These are phyloP conservation scores for Paraglomus occultum DNA, from an alignment of 192 early-diverging fungal species.

Conservation along the genomic window DNA sequence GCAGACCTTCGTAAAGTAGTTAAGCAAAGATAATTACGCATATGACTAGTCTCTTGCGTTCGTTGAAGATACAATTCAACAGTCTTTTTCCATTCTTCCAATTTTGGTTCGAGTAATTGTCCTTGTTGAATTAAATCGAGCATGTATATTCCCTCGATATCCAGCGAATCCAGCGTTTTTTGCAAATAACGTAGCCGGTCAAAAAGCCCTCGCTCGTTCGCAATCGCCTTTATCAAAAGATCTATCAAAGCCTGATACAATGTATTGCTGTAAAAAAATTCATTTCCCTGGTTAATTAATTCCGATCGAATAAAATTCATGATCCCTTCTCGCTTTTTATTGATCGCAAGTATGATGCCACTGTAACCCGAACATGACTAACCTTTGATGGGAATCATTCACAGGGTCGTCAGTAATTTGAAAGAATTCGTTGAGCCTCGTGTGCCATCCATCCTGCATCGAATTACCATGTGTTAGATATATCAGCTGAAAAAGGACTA, in stretches of 20 bases:
- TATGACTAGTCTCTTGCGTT: conserved; percentile 24
- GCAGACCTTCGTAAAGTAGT: not conserved
- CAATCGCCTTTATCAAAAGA: conserved; percentile 43
- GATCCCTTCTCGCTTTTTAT: no score
- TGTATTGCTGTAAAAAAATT: conserved; percentile 3
- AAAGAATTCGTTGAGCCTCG: not conserved
- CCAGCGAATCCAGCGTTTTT: conserved; percentile 50
- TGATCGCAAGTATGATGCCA: no score
- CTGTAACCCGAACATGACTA: no score
- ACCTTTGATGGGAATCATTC: no score
- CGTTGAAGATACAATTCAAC: conserved; percentile 39
- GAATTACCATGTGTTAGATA: not conserved
- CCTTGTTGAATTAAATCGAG: conserved; percentile 25
- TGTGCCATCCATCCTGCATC: conserved; percentile 4
- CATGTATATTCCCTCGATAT: conserved; percentile 52
- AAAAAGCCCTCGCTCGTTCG: conserved; percentile 48
- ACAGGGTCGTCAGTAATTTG: no score
- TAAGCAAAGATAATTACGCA: not conserved
- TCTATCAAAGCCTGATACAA: not conserved
- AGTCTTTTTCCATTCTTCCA: conserved; percentile 43
- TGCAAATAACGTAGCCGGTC: conserved; percentile 47
- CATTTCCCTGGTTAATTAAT: not conserved
- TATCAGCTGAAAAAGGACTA: not conserved
- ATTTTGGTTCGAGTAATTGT: conserved; percentile 30
- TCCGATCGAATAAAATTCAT: no score